Base-by-base conservation (phyloP, 129 eudicot species). In the Flaveria linearis region DNA sequence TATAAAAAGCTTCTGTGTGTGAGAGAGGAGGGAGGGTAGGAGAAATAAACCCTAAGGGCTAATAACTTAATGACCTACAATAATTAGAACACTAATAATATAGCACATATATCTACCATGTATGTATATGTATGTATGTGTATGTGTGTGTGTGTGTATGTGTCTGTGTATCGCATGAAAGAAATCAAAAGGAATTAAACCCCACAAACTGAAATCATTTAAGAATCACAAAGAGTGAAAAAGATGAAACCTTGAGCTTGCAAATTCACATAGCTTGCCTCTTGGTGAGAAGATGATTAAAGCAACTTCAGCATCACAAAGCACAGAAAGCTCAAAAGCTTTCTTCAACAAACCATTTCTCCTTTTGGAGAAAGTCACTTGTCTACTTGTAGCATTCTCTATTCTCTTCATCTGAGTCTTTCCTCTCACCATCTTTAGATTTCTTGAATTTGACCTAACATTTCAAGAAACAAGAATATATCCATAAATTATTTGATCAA, bases 371-470 rank as follows among this genome's bases (percentile, higher is more conserved):
- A 91, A 91, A 74, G 97, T 91, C 71, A 91, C 97, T 76, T 91
- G 97, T 76, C 97, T 84, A 78, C 97, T 91, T 61, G 97, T 88
- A 55, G 93, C 97, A 84, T 88, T 91, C 50, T 91, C 97, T 55
- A 91, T 91, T 81, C 97, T 91, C 89, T 89, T 86, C 96, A 90
- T 84, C 84, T 90, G 96, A 30, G 93, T 90, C 82, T 88, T 90
- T 61, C 96, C 96, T 78, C 96, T 88, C 85, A 90, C 96, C 96
- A 90, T 90, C 78, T 83, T 80, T 57, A 42, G 61, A 39, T 74
- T 74, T 67, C 75, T 74, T 80, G 71, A 73, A 63, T 1, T 30
- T 49, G 17, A 63, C 69, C 69, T 10, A 56, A 74, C 55, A 42
- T 39, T 52, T 72, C 42, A 55, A 52, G 69, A 80, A 73, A 79